Evolutionary conservation across 257 asterid species (phyloP).

Genomic region (Handroanthus guayacan): DNA sequence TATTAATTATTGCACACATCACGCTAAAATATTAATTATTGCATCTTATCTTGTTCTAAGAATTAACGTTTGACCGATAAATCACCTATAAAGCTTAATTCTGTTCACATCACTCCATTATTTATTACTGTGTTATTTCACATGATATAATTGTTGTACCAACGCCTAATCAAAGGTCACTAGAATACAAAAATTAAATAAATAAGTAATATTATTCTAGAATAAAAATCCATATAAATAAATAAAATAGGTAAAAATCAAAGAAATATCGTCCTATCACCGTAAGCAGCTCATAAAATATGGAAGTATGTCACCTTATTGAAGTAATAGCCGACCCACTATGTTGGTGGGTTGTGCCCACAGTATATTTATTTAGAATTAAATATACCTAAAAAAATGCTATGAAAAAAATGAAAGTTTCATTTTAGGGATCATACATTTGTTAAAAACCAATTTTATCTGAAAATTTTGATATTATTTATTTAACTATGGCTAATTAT

Average conservation of each 20-base stretch:
- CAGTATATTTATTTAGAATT: background rate
- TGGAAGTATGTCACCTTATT: constrained; percentile 54
- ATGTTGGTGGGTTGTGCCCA: constrained; percentile 60
- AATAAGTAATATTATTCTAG: no score
- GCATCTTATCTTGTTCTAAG: constrained; percentile 12
- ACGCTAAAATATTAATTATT: background rate
- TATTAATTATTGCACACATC: no score
- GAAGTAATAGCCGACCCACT: constrained; percentile 63
- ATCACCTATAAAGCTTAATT: background rate
- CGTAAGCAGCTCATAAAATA: constrained; percentile 54
- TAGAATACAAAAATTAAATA: constrained; percentile 3
- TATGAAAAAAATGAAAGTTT: background rate
- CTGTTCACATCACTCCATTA: constrained; percentile 18
- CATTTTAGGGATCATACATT: no score
- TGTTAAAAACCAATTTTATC: no score
- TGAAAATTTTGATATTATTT: no score
- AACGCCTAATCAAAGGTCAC: constrained; percentile 32
- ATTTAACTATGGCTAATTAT: no score
- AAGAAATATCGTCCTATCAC: constrained; percentile 39
- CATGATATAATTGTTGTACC: no score
- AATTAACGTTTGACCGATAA: constrained; percentile 30
- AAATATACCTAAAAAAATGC: background rate
- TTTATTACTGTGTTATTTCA: constrained; percentile 4
- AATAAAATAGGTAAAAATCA: no score
- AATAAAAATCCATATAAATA: no score